phyloP scores from a whole-genome alignment of 192 early-diverging fungal species.

The Backusella liffmaniae region DNA sequence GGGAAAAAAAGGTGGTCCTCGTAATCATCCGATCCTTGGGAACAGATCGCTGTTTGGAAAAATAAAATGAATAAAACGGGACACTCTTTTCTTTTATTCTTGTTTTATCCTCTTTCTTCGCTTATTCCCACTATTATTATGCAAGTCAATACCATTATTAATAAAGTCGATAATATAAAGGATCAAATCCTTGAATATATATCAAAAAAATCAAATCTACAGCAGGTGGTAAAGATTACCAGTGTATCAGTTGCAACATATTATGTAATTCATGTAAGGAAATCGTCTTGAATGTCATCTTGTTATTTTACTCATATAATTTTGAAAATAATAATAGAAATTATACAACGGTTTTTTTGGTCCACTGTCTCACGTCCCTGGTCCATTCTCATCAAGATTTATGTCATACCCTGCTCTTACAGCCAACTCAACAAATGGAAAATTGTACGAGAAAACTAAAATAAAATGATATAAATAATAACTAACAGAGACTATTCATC shows the following conservation, averaged over 20 bases:
- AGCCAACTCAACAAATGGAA: conserved; percentile 6
- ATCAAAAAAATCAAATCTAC: background rate
- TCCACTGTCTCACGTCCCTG: conserved; percentile 14
- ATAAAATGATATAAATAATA: background rate
- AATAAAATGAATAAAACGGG: no score
- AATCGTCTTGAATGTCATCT: background rate
- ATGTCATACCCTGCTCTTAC: background rate
- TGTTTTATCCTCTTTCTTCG: no score
- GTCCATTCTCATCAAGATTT: conserved; percentile 22
- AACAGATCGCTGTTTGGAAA: background rate
- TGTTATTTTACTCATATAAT: background rate
- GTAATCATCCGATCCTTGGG: background rate
- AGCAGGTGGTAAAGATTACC: background rate
- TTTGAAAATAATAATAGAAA: conserved; percentile 8
- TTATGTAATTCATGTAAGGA: background rate
- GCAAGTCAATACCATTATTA: background rate
- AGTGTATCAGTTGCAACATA: background rate
- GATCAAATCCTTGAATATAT: background rate
- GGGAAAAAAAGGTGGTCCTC: background rate
- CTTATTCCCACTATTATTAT: background rate
- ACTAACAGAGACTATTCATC: background rate
- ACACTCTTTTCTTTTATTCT: background rate
- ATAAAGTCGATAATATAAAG: background rate
- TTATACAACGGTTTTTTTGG: conserved; percentile 28
- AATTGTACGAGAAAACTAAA: background rate